These are phyloP conservation scores for Nicotiana benthamiana DNA, from an alignment of 257 asterid species.

Conservation along the genomic window DNA sequence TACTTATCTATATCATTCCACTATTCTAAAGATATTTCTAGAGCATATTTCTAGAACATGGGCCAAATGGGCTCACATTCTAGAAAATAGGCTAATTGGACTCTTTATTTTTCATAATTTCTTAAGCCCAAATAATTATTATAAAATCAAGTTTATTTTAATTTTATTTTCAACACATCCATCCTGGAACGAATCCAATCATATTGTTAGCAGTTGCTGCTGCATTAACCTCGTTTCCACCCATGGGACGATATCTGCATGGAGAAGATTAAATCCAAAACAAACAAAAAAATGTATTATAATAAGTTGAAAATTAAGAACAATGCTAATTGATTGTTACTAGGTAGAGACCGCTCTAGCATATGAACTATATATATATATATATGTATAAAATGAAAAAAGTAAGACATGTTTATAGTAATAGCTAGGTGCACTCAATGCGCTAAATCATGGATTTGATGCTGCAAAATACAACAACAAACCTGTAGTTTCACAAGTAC, in stretches of 20 bases:
- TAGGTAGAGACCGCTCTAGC: neutral
- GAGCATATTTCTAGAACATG: too few species aligned
- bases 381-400: too few species aligned
- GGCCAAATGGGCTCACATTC: too few species aligned
- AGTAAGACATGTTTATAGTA: too few species aligned
- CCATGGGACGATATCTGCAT: constrained; percentile 12
- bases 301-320: neutral
- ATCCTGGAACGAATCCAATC: constrained; percentile 23
- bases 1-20: too few species aligned
- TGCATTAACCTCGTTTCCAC: constrained; percentile 1
- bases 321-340: neutral
- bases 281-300: neutral
- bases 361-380: neutral
- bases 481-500: too few species aligned
- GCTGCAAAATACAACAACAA: neutral
- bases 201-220: constrained; percentile 1
- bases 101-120: too few species aligned
- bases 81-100: too few species aligned
- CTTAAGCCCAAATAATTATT: too few species aligned
- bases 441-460: neutral
- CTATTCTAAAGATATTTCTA: too few species aligned
- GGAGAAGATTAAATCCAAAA: neutral
- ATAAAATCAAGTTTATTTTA: too few species aligned
- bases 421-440: neutral
- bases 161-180: too few species aligned